Evolutionary conservation across 768 basidiomycete genomes (phyloP), one percentile per base, ranked within the genome.

Genomic region (Lepiota venenata): DNA sequence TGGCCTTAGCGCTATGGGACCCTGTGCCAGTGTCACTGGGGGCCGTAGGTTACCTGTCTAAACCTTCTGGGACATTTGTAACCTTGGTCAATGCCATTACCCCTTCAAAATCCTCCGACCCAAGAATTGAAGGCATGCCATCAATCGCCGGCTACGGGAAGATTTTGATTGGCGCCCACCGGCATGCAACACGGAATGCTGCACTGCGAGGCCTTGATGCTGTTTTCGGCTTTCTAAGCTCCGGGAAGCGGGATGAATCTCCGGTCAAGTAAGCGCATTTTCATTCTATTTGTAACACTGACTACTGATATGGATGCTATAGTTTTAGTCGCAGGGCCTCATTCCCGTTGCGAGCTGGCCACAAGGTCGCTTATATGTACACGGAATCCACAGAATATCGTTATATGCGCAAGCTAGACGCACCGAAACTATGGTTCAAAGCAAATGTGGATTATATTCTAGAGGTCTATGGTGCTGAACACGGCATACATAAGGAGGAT

Each of bases 1-100:
- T 90, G 51, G 78, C 75, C 1, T 67, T 86, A 16, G 85, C 91
- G 9, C 71, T 92, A 6, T 94, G 90, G 91, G 73, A 71, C 3
- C 91, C 91, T 2, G 73, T 79, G 0, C 77, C 64, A 2, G 78
- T 93, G 0, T 65, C 73, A 5, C 69, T 91, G 1, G 92, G 91
- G n/a, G 83, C 84, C 2, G 84, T 93, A 1, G 91, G 92, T 5
- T 94, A 87, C 66, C 69, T 91, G 18, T 76, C 71, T 18, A 90
- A 83, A 60, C 81, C 86, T 2, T 65, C 66, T 21, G 92, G 91
- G 1, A 66, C 71, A 51, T 93, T 94, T 60, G 69, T 90, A 52
- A 85, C 84, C n/a, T 71, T 93, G 5, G 84, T 92, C 69, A 88
- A 91, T 64, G 80, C 86, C 3, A 77, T 80, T 61, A 66, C 73